Percentiles rank a stretch among this genome's conserved stretches.
These are phyloP conservation scores for Saxophila tyrrhenica DNA, from an alignment of 495 filamentous ascomycete species.

Conservation along the genomic window DNA sequence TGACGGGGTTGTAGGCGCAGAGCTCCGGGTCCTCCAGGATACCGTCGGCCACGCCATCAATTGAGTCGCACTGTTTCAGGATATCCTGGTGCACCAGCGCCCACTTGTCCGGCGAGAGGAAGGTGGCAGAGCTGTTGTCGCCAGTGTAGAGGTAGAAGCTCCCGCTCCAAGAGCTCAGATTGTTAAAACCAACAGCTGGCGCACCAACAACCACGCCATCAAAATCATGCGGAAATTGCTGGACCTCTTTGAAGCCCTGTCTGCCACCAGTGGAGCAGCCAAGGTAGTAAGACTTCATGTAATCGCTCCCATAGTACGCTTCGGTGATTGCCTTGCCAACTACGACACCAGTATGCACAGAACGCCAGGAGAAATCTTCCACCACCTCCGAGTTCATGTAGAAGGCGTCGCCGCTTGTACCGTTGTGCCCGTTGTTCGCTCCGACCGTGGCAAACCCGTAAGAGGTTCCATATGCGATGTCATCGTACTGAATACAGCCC, in stretches of 20 bases:
- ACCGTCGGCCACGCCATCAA: conserved; percentile 23
- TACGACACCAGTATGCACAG: conserved; percentile 31
- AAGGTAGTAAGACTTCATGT: conserved; percentile 42
- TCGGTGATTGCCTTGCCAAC: conserved; percentile 39
- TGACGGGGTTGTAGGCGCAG: conserved; percentile 19
- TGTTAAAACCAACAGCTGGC: conserved; percentile 35
- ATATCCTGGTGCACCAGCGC: conserved; percentile 22
- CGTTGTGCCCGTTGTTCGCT: conserved; percentile 19
- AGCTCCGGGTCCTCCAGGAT: conserved; percentile 26
- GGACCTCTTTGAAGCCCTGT: conserved; percentile 41
- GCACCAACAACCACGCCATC: conserved; percentile 37
- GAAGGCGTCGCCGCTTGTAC: conserved; percentile 30
- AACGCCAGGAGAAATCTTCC: conserved; percentile 9
- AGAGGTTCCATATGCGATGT: conserved; percentile 27
- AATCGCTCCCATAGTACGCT: conserved; percentile 36
- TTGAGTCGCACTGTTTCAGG: conserved; percentile 22
- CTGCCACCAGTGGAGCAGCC: conserved; percentile 48
- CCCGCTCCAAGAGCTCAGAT: conserved; percentile 44
- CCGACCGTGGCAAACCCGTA: conserved; percentile 47
- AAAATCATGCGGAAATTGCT: conserved; percentile 41
- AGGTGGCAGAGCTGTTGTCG: conserved; percentile 18
- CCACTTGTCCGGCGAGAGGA: conserved; percentile 24
- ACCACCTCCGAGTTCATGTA: conserved; percentile 44
- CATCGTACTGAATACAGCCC: conserved; percentile 20
- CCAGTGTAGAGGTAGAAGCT: conserved; percentile 43